Evolutionary conservation across 768 basidiomycete species (phyloP).

Genomic region (Naganishia vaughanmartiniae): DNA sequence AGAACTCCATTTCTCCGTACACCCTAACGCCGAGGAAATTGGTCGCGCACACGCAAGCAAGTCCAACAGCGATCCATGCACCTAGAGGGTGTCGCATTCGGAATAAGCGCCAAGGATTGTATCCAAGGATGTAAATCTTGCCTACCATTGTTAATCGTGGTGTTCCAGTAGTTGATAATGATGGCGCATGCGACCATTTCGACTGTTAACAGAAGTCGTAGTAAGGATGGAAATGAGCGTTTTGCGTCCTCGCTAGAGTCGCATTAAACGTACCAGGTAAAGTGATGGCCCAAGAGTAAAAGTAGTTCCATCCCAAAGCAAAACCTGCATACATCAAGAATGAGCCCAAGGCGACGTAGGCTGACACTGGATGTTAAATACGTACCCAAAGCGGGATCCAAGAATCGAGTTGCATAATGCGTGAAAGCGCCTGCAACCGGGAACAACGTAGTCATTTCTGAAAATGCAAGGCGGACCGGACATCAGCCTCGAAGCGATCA

Average conservation of each 20-base stretch:
- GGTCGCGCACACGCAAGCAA: constrained; percentile 49
- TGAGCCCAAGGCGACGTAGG: constrained; percentile 27
- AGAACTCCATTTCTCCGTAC: constrained; percentile 62
- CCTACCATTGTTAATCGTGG: constrained; percentile 40
- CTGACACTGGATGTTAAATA: constrained; percentile 34
- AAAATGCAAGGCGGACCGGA: neutral
- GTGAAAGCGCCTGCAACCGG: constrained; percentile 54
- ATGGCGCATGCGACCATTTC: constrained; percentile 46
- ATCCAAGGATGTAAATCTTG: no score
- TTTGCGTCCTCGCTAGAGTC: neutral
- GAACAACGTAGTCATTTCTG: constrained; percentile 47
- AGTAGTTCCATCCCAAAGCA: constrained; percentile 44
- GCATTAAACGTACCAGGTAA: constrained; percentile 33
- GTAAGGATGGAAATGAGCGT: neutral
- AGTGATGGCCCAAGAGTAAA: constrained; percentile 51
- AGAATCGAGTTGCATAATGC: constrained; percentile 55
- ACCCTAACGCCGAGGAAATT: constrained; percentile 53
- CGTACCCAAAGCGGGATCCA: constrained; percentile 51
- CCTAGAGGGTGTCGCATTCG: constrained; percentile 38
- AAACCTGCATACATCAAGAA: constrained; percentile 16
- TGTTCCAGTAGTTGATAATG: constrained; percentile 55
- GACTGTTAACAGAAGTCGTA: constrained; percentile 5
- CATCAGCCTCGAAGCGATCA: constrained; percentile 9
- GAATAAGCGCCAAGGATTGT: neutral
- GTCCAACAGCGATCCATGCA: constrained; percentile 53